Percentiles rank a stretch among this genome's conserved stretches.
phyloP scores from a whole-genome alignment of 306 rosid genomes.

The Vicia villosa region DNA sequence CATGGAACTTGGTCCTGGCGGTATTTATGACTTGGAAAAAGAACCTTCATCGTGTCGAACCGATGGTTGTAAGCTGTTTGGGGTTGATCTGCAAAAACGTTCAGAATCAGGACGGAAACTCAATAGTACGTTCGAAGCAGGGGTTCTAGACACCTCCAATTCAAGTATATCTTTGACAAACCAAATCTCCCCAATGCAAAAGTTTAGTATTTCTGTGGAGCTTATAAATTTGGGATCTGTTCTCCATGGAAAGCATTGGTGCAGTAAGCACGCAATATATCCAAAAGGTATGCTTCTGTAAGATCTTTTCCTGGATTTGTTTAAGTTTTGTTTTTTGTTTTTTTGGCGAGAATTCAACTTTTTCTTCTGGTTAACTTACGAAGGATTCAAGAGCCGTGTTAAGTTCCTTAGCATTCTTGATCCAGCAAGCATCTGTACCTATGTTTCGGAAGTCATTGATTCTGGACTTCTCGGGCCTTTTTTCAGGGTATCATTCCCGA shows the following conservation, averaged over 20 bases:
- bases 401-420: conserved; percentile 63
- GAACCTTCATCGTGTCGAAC: conserved; percentile 36
- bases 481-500: conserved; percentile 63
- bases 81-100: conserved; percentile 44
- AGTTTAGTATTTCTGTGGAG: conserved; percentile 46
- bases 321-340: background rate
- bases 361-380: conserved; percentile 38
- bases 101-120: conserved; percentile 37
- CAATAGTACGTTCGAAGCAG: conserved; percentile 18
- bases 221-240: conserved; percentile 61
- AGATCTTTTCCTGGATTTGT: conserved; percentile 4
- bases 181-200: conserved; percentile 20
- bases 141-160: conserved; percentile 24
- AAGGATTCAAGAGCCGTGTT: conserved; percentile 81
- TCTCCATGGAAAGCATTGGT: conserved; percentile 66
- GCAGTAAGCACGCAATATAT: conserved; percentile 68
- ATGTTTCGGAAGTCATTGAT: conserved; percentile 77
- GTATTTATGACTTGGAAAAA: conserved; percentile 28
- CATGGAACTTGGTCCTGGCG: conserved; percentile 39
- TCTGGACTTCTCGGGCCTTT: conserved; percentile 84
- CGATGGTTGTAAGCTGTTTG: conserved; percentile 53
- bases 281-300: conserved; percentile 71
- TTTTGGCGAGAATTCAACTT: conserved; percentile 31
- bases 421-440: conserved; percentile 63
- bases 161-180: conserved; percentile 25